These are phyloP conservation scores for Trametes elegans DNA, from an alignment of 768 basidiomycete genomes.

Conservation along the genomic window DNA sequence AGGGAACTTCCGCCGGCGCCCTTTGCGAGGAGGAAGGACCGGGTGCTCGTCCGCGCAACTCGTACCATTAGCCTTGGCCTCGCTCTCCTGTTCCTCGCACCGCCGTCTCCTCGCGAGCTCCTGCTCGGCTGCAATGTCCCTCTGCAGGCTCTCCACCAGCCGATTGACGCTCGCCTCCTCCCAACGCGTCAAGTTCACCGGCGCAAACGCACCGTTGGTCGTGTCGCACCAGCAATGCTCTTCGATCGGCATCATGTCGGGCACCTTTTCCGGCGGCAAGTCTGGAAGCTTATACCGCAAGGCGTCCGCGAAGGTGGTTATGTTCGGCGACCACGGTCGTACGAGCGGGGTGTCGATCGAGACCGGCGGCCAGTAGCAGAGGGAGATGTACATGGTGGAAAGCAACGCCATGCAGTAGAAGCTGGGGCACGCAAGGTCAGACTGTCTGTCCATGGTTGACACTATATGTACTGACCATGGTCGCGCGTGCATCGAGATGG, in stretches of 20 bases:
- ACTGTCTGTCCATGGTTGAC: not conserved
- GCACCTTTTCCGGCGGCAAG: constrained; percentile 42
- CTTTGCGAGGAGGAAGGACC: not conserved
- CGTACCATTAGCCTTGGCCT: not conserved
- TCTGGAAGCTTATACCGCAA: constrained; percentile 41
- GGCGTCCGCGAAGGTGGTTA: constrained; percentile 72
- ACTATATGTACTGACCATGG: constrained; percentile 60
- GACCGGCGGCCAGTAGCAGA: constrained; percentile 89
- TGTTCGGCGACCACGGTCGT: constrained; percentile 62
- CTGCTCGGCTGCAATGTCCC: constrained; percentile 23
- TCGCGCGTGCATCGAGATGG: constrained; percentile 75
- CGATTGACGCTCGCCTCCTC: constrained; percentile 62
- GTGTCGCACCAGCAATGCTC: constrained; percentile 91
- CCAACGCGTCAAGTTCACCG: constrained; percentile 76
- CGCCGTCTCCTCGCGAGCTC: not conserved
- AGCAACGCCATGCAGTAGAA: constrained; percentile 87
- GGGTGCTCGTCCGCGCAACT: constrained; percentile 1
- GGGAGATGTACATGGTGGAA: constrained; percentile 78
- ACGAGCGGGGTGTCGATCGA: constrained; percentile 61
- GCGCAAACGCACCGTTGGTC: constrained; percentile 65
- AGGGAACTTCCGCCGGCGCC: not conserved
- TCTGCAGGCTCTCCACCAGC: constrained; percentile 37
- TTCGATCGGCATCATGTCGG: constrained; percentile 58
- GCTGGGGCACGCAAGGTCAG: constrained; percentile 35
- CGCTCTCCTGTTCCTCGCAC: constrained; percentile 5